These are phyloP conservation scores for Syzygium oleosum DNA, from an alignment of 345 rosid genomes.

Conservation along the genomic window DNA sequence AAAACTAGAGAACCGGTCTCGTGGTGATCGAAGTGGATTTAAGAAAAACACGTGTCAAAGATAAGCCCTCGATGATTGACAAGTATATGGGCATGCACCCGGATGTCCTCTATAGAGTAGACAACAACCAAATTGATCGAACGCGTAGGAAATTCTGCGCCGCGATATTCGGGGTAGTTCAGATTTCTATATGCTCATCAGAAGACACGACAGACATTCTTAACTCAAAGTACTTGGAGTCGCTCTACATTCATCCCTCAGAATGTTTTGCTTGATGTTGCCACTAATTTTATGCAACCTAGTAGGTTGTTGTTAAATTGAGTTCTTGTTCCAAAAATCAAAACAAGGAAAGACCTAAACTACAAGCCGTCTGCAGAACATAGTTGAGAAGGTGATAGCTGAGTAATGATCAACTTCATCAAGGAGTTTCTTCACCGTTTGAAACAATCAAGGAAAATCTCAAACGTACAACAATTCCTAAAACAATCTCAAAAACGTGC, in stretches of 20 bases:
- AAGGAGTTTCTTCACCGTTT: background rate
- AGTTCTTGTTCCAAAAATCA: too few relatives aligned
- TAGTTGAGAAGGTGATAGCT: background rate
- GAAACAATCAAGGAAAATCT: background rate
- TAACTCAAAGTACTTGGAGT: too few relatives aligned
- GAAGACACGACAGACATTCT: too few relatives aligned
- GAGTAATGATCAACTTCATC: background rate
- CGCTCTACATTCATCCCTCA: background rate
- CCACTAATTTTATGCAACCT: background rate
- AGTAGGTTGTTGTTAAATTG: background rate
- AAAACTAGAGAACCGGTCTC: background rate
- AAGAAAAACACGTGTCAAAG: too few relatives aligned
- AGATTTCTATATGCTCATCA: too few relatives aligned
- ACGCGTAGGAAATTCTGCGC: too few relatives aligned
- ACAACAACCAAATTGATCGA: too few relatives aligned
- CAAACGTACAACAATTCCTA: background rate
- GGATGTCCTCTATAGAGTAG: too few relatives aligned
- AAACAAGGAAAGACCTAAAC: background rate
- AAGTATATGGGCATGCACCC: too few relatives aligned
- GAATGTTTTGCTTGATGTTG: background rate
- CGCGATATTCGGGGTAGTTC: too few relatives aligned
- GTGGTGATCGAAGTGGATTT: background rate
- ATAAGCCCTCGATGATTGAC: too few relatives aligned
- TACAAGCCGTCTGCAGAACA: fast-evolving
- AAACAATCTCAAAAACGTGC: background rate